Base-by-base conservation (phyloP, 2,329 filamentous ascomycete species). In the Orbilia oligospora region DNA sequence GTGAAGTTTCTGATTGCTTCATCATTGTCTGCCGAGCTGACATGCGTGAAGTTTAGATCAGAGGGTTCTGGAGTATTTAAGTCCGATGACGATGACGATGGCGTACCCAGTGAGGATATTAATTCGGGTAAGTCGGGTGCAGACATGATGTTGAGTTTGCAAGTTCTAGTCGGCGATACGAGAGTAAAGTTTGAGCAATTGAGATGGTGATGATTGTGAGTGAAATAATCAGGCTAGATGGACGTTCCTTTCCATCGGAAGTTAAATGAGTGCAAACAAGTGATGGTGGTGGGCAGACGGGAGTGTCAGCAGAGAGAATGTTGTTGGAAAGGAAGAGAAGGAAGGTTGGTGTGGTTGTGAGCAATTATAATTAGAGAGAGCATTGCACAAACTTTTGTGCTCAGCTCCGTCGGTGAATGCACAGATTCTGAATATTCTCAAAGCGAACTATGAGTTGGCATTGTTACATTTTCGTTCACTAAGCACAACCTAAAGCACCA, bases 391-490 rank as follows among this genome's bases (percentile, higher is more conserved):
- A 20, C 5, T 18, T 46, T 51, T 22, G 48, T 18, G 44, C 44
- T n/a, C 41, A n/a, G 41, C 41, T 16, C 2, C n/a, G n/a, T n/a
- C n/a, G n/a, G n/a, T n/a, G n/a, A n/a, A n/a, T n/a, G n/a, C n/a
- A n/a, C n/a, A n/a, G n/a, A n/a, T n/a, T n/a, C n/a, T n/a, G n/a
- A n/a, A n/a, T n/a, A n/a, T n/a, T n/a, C n/a, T n/a, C n/a, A n/a
- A 46, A 46, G 44, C 44, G 16, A 22, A 38, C 20, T 56, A n/a
- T 56, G 53, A 5, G 44, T 61, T 36, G 55, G 36, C 2, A 27
- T 41, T 61, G 55, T 61, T 41, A 33, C 16, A 61, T 61, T 61
- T 61, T 24, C 12, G n/a, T 18, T 30, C 27, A 30, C 27, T n/a
- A n/a, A 30, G 27, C 3, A 30, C 27, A 3, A 30, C 3, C 27